phyloP scores from a whole-genome alignment of 2,329 filamentous ascomycete species.

The Trichophyton mentagrophytes region DNA sequence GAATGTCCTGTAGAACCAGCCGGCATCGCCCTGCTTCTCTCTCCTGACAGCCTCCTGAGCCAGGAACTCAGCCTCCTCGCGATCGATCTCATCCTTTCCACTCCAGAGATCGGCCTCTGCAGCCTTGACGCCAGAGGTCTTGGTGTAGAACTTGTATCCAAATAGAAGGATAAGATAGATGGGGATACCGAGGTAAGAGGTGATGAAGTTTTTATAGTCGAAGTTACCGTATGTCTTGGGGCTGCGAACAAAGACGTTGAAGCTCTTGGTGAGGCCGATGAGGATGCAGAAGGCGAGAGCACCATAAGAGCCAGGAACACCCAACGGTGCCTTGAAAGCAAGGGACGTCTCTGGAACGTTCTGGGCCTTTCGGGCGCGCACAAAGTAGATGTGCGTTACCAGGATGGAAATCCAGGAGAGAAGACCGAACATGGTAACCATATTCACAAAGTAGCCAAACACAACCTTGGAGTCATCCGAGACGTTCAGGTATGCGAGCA shows the following conservation, averaged over 20 bases:
- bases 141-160: conserved; percentile 18
- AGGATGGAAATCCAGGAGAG: conserved; percentile 38
- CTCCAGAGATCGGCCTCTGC: conserved; percentile 17
- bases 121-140: conserved; percentile 12
- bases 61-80: conserved; percentile 59
- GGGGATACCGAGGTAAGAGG: conserved; percentile 33
- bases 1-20: conserved; percentile 47
- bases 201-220: conserved; percentile 34
- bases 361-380: conserved; percentile 30
- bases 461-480: conserved; percentile 27
- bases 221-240: conserved; percentile 44
- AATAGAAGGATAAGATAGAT: conserved; percentile 30
- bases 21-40: conserved; percentile 25
- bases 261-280: conserved; percentile 72
- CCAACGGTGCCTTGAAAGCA: conserved; percentile 32
- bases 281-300: conserved; percentile 50
- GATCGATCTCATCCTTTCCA: conserved; percentile 19
- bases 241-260: conserved; percentile 47
- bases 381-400: conserved; percentile 36
- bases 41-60: conserved; percentile 67
- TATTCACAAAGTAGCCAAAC: conserved; percentile 36
- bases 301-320: conserved; percentile 46
- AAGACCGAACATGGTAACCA: conserved; percentile 33
- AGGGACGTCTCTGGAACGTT: conserved; percentile 25
- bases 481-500: conserved; percentile 35